Evolutionary conservation across 2,329 filamentous ascomycete species (phyloP), one percentile per base, ranked within the genome.

Genomic region (Colletotrichum lindemuthianum): DNA sequence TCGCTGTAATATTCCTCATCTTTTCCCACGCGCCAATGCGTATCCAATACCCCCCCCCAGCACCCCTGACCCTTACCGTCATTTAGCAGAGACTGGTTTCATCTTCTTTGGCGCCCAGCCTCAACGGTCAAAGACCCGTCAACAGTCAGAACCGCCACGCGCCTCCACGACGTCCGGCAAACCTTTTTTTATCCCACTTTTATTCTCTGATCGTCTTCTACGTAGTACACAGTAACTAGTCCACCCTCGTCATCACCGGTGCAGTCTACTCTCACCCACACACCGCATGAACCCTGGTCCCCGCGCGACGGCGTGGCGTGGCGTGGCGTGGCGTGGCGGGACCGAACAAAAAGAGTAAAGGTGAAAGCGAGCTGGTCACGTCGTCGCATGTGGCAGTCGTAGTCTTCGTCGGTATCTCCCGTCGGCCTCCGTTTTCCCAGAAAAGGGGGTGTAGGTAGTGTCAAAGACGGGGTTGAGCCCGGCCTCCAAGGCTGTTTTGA

Each of bases 121-220:
- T 57, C 43, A 57, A 15, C 34, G 55, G 45, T 32, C 12, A 16
- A 8, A 47, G 41, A 57, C 16, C 32, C 55, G 9, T 43, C 55
- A 24, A 32, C 49, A 52, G 61, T 52, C 58, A 61, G 50, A 61
- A 41, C 37, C 43, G 49, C 57, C 57, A 65, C 60, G 60, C 54
- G 54, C 49, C 51, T 36, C 51, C 43, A 13, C n/a, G 52, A 54
- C 50, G 45, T 57, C 60, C 40, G 11, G 36, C 10, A 45, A 61
- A 61, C 58, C 58, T 56, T 65, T 65, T 65, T 65, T 61, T 65
- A 65, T 65, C 61, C 47, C 51, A 53, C 57, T 44, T 55, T 55
- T 44, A 41, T 36, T 32, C 24, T 24, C 24, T 24, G 24, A 24
- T 24, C 24, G 24, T 56, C 24, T 33, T 15, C 24, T n/a, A 41